Conservation (phyloP, 2,329 filamentous ascomycete species). For the Fusarium sp. region DNA sequence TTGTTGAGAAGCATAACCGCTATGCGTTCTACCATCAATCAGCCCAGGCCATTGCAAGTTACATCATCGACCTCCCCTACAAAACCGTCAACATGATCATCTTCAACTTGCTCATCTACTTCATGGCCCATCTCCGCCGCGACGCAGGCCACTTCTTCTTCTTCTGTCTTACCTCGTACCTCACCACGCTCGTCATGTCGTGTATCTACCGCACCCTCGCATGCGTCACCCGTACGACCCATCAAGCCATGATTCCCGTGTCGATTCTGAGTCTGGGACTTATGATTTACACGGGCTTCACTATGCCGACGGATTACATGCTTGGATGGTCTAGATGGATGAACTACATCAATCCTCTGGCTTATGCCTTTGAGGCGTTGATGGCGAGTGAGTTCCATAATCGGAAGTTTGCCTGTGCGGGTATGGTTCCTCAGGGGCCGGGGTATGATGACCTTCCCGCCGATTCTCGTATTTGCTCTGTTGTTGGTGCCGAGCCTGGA, state of each 20-base stretch:
- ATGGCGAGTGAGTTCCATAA: slow-evolving; percentile 52
- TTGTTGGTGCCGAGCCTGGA: slow-evolving; percentile 64
- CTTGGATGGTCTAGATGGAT: slow-evolving; percentile 62
- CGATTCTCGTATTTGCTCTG: slow-evolving; percentile 61
- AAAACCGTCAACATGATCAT: slow-evolving; percentile 41
- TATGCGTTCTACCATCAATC: slow-evolving; percentile 50
- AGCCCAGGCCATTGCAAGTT: slow-evolving; percentile 41
- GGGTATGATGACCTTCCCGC: slow-evolving; percentile 50
- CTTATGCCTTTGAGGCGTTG: slow-evolving; percentile 55
- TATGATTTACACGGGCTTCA: slow-evolving; percentile 57
- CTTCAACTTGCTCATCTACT: slow-evolving; percentile 61
- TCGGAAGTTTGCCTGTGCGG: slow-evolving; percentile 64
- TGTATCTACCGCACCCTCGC: slow-evolving; percentile 44
- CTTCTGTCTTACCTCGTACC: slow-evolving; percentile 56
- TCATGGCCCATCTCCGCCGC: slow-evolving; percentile 70
- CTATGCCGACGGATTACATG: slow-evolving; percentile 41
- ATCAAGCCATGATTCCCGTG: slow-evolving; percentile 59
- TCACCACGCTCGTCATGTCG: slow-evolving; percentile 44
- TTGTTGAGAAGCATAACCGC: slow-evolving; percentile 49
- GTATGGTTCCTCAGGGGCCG: slow-evolving; percentile 52
- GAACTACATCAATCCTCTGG: slow-evolving; percentile 69
- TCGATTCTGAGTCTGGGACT: slow-evolving; percentile 61
- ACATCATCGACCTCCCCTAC: slow-evolving; percentile 39
- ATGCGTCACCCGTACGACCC: slow-evolving; percentile 40
- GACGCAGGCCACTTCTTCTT: slow-evolving; percentile 70